Base-by-base conservation (phyloP, 1,139 yeast genomes). In the Yamadazyma aaseri region DNA sequence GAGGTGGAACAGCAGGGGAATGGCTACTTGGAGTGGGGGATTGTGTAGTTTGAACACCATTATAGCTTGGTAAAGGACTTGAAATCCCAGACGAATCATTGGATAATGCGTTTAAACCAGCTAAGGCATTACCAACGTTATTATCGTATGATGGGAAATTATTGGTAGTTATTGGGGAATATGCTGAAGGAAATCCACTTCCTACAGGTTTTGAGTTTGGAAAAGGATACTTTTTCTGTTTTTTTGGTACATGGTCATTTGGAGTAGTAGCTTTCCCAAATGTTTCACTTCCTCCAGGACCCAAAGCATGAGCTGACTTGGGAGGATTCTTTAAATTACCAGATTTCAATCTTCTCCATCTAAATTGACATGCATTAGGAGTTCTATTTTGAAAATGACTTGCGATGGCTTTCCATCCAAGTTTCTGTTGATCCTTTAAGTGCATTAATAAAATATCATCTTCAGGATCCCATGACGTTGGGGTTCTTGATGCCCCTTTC, bases 331-430 rank as follows among this genome's bases (percentile, higher is more conserved):
- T 80, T 47, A 79, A 60, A 45, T 77, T 76, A 1, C 86, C 86
- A 9, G 78, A 71, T 55, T 78, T 76, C 39, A 84, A 65, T 39
- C 90, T 58, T 57, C 90, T 71, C 90, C 90, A 82, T 50, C 90
- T 69, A 49, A 82, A 82, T 56, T 82, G 90, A 46, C 89, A 82
- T 3, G 89, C 89, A 50, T 82, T 82, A 26, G 87, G 85, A 1
- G 89, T 82, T 56, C 90, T 63, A 54, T 79, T 77, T 34, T 66
- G 68, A 56, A 81, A 82, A 49, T 81, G 77, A 35, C 76, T 68
- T 8, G 87, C 81, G 34, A 82, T 81, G 45, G 81, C 87, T 56
- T 81, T 80, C 90, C 90, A 81, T 0, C 89, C 89, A 42, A 81
- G 62, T 50, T 80, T 80, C 51, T 78, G 83, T 38, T 73, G 75